These are phyloP conservation scores for Myrica gale DNA, from an alignment of 306 rosid genomes.

Conservation along the genomic window DNA sequence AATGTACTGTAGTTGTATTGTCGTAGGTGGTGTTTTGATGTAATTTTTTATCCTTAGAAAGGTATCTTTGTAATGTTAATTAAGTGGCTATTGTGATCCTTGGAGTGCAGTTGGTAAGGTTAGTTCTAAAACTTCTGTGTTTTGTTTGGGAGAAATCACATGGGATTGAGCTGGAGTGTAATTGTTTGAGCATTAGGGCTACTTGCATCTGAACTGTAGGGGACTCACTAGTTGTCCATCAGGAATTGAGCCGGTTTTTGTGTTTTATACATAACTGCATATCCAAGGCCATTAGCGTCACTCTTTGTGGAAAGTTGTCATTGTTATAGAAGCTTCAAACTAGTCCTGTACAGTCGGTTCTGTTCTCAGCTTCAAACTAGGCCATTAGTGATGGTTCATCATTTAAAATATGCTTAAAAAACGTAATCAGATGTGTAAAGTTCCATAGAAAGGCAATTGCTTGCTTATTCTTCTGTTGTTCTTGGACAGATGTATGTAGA, in stretches of 20 bases:
- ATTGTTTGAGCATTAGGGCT: conserved; percentile 6
- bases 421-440: background rate
- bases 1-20: background rate
- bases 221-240: background rate
- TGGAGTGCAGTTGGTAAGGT: background rate
- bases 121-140: background rate
- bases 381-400: too few species aligned
- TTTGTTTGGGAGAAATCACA: background rate
- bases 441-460: background rate
- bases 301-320: background rate
- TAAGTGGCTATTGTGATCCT: background rate
- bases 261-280: background rate
- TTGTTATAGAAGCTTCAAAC: background rate
- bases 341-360: background rate
- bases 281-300: background rate
- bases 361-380: too few species aligned
- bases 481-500: background rate
- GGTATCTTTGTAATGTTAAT: background rate
- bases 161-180: background rate
- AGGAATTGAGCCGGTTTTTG: background rate
- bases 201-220: background rate
- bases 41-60: background rate
- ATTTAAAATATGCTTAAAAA: background rate
- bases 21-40: background rate
- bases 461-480: background rate